Base-by-base conservation (phyloP, 495 filamentous ascomycete genomes). In the Parathielavia hyrcaniae region DNA sequence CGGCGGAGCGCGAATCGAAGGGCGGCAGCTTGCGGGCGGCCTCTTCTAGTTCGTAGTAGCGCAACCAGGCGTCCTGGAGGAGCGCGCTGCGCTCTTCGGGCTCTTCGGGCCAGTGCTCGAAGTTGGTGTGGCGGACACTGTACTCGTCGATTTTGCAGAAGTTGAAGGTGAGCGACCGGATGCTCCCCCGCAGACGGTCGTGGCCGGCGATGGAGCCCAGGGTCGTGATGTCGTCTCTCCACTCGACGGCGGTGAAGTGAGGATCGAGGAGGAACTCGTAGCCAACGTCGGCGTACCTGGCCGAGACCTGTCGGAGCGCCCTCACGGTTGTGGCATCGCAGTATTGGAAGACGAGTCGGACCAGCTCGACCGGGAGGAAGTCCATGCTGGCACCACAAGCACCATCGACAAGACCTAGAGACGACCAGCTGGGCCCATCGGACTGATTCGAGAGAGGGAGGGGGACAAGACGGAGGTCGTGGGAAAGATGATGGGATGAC, bases 181-280 rank as follows among this genome's bases (percentile, higher is more conserved):
- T 75, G 51, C 64, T 69, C 36, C 61, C 60, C 46, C 72, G 69
- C 22, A 79, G 68, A 9, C 73, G 75, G 22, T 73, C 70, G 56
- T 76, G 71, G 54, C 64, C 61, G 41, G 76, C 74, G 54, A 79
- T 76, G 44, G 62, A 66, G 54, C 73, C 68, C 45, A 79, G 66
- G 39, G 71, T 66, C 53, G 70, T 65, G 64, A 79, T 69, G 61
- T 79, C 76, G 60, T 77, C 69, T 46, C 69, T 68, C 75, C 75
- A 79, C 53, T 72, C 67, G 58, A 76, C 69, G 40, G 70, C 70
- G 40, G 66, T 73, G 63, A 77, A 77, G 44, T 66, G 60, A 9
- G 71, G 64, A 19, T 67, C 62, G 30, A 79, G 50, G 56, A 77
- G 54, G 57, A 69, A 77, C 17, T 77, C 74, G 60, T 73, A 77